Base-by-base conservation (phyloP, 164 flowering plant genomes). In the Malania oleifera region DNA sequence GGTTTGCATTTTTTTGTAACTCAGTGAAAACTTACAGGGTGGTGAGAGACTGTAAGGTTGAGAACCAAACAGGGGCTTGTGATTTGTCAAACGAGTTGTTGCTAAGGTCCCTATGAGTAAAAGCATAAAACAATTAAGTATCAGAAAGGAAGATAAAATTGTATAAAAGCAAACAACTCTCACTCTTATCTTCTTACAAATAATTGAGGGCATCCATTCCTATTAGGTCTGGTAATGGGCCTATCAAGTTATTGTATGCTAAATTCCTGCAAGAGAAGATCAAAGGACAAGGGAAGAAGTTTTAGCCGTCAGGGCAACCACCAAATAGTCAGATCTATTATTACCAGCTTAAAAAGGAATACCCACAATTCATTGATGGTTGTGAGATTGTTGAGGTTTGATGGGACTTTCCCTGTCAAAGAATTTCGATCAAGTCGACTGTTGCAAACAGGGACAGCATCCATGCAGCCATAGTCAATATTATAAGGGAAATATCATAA, bases 401-500 rank as follows among this genome's bases (percentile, higher is more conserved):
- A 44, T 7, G 96, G 96, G 54, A 82, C 81, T 10, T 65, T 17
- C 38, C 93, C 98, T 1, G 58, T 34, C 0, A 92, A 67, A 38
- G 62, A 58, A 70, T 92, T 92, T 65, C 85, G 78, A 62, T 89
- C 98, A 18, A 92, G 83, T 40, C 96, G 91, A 24, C 96, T 89
- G 79, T 69, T 63, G 63, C 59, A 73, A 39, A 57, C 31, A 27
- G 26, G 9, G 26, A 50, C 27, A 43, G 8, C 18, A 4, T 27
- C n/a, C 38, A 70, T 14, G 37, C 20, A 59, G 43, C 28, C 10
- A 37, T 25, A 7, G 22, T 39, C 8, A 24, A 28, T 27, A 43
- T n/a, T n/a, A 34, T 34, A 22, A 12, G 24, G 22, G 6, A 15
- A n/a, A 35, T 13, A 44, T 20, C 2, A 41, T n/a, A n/a, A n/a